Evolutionary conservation across 1,284 basidiomycete species (phyloP), one percentile per base, ranked within the genome.

Genomic region (Phylloporus sp.): DNA sequence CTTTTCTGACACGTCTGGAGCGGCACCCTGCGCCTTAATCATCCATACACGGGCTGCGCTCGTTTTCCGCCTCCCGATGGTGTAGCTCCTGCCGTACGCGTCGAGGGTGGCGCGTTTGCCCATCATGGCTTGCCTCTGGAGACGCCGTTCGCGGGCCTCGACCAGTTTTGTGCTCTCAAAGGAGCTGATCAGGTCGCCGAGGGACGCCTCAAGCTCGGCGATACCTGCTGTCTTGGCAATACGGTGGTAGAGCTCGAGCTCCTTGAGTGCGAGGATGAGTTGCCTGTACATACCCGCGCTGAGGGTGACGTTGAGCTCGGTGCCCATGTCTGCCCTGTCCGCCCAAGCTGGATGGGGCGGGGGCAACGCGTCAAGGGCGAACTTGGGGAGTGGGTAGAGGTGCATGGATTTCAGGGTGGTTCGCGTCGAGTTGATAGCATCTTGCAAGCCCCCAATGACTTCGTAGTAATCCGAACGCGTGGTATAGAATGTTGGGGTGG

Each of bases 21-120:
- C 85, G 10, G 91, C 89, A 60, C 78, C 72, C 64, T 89, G 85
- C 19, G 89, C 86, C n/a, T 92, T 91, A 64, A 98, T 93, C 82
- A 98, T 91, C 97, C 97, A 99, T 4, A 97, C 96, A 60, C 95
- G 87, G 29, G 96, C 95, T 3, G 90, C 85, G 74, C 92, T 93
- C 66, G 94, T 94, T 82, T 98, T 98, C 74, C 95, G 88, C 80
- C 89, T 88, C 35, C 96, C 96, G 53, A 92, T 78, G 1, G 93
- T 93, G 78, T 94, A 94, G n/a, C 91, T 90, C 65, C 96, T 85
- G 23, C 95, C 95, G 64, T 86, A 86, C 62, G 85, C 83, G 77
- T 97, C 96, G 66, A 94, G 81, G 41, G 82, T 77, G 53, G 88
- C 86, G 5, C 83, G 83, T 74, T 90, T 91, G 70, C 77, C 72